Evolutionary conservation across 228 moss, liverwort and hornwort genomes (phyloP).

Genomic region (Sphagnum fallax): DNA sequence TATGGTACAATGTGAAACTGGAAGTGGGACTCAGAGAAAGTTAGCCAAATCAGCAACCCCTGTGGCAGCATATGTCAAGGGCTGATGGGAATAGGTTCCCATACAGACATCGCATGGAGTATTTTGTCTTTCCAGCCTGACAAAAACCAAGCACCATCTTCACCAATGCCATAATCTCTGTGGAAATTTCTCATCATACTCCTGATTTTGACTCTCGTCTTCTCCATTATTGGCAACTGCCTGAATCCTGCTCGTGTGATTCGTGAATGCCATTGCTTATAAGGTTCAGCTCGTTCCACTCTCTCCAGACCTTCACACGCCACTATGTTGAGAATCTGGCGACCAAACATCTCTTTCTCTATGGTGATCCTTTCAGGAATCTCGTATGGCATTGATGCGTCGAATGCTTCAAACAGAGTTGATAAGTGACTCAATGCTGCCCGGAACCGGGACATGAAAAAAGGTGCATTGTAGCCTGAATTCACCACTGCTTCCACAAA

Average conservation of each 20-base stretch:
- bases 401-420: conserved; percentile 23
- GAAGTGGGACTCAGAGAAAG: too few relatives aligned
- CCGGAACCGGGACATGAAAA: conserved; percentile 37
- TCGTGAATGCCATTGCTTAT: conserved; percentile 48
- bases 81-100: not conserved
- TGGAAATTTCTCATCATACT: conserved; percentile 14
- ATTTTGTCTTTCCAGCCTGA: conserved; percentile 9
- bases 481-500: conserved; percentile 38
- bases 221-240: conserved; percentile 17
- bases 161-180: conserved; percentile 8
- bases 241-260: conserved; percentile 41
- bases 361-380: conserved; percentile 14
- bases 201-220: not conserved
- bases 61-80: not conserved
- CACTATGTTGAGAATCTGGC: conserved; percentile 35
- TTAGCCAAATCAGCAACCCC: too few relatives aligned
- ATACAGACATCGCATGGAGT: conserved; percentile 1
- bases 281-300: conserved; percentile 41
- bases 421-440: conserved; percentile 34
- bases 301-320: conserved; percentile 51
- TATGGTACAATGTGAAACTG: too few relatives aligned
- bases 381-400: conserved; percentile 15
- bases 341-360: conserved; percentile 35
- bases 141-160: conserved; percentile 5
- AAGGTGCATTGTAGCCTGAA: conserved; percentile 38